These are phyloP conservation scores for Rhodotorula sp. DNA, from an alignment of 1,284 basidiomycete genomes.

Conservation along the genomic window DNA sequence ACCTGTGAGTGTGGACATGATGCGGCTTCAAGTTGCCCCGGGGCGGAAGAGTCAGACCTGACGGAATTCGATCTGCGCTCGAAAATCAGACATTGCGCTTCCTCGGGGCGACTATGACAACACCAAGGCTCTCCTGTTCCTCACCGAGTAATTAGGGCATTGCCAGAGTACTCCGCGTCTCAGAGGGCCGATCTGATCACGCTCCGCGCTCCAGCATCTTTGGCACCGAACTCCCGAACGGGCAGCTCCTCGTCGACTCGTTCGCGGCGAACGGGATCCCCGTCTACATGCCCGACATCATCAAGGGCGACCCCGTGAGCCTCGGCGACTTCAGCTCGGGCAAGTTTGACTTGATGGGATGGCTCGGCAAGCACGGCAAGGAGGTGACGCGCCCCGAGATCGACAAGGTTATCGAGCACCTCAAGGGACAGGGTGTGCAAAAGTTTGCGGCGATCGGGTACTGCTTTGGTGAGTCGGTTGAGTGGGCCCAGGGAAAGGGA, in stretches of 20 bases:
- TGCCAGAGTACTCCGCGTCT: too few relatives aligned
- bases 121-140: conserved; percentile 46
- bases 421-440: conserved; percentile 62
- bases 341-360: conserved; percentile 45
- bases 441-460: conserved; percentile 63
- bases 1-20: conserved; percentile 17
- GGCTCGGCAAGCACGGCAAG: conserved; percentile 51
- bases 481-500: too few relatives aligned
- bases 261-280: conserved; percentile 71
- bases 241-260: conserved; percentile 57
- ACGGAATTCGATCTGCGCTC: too few relatives aligned
- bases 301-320: conserved; percentile 61
- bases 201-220: too few relatives aligned
- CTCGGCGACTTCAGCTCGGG: conserved; percentile 51
- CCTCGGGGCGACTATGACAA: conserved; percentile 36
- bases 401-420: conserved; percentile 60
- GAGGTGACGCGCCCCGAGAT: conserved; percentile 57
- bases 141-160: too few relatives aligned
- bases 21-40: too few relatives aligned
- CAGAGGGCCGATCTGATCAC: too few relatives aligned
- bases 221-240: conserved; percentile 30
- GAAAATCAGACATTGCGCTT: conserved; percentile 21
- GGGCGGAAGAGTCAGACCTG: too few relatives aligned
- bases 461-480: conserved; percentile 61
- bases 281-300: conserved; percentile 59